These are phyloP conservation scores for Umbellularia californica DNA, from an alignment of 164 flowering plant genomes.

Conservation along the genomic window DNA sequence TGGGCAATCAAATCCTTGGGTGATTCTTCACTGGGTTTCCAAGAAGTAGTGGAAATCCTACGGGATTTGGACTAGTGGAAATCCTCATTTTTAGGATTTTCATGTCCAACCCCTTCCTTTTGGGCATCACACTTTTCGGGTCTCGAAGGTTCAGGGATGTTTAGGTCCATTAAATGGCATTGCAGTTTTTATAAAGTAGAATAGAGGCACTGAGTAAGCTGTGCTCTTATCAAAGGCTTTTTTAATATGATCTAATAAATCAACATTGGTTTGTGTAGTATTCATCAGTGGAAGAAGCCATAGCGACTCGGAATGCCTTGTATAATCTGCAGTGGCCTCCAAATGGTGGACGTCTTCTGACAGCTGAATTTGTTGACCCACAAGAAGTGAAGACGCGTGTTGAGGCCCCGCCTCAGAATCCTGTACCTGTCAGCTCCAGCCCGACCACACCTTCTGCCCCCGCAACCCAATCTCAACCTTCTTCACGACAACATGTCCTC, in stretches of 20 bases:
- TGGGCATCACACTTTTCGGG: neutral
- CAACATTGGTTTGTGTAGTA: conserved; percentile 46
- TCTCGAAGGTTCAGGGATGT: neutral
- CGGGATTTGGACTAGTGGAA: too few species aligned
- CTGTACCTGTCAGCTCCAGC: conserved; percentile 19
- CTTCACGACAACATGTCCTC: conserved; percentile 38
- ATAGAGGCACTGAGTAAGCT: neutral
- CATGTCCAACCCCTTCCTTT: too few species aligned
- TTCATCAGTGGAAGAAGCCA: conserved; percentile 83
- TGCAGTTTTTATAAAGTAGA: neutral
- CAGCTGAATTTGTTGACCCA: conserved; percentile 88
- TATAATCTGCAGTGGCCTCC: conserved; percentile 95
- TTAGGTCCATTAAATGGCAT: neutral
- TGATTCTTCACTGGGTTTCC: too few species aligned
- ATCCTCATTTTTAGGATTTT: too few species aligned
- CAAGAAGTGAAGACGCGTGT: conserved; percentile 60
- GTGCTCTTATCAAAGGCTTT: neutral
- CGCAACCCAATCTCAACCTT: conserved; percentile 32
- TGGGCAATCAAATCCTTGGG: too few species aligned
- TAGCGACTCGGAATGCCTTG: conserved; percentile 75
- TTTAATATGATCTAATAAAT: neutral
- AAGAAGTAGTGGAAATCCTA: too few species aligned
- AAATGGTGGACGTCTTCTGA: conserved; percentile 75
- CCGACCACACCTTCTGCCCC: conserved; percentile 13
- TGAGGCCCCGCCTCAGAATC: conserved; percentile 47